phyloP scores from a whole-genome alignment of 2,329 filamentous ascomycete genomes.

The Diaporthe humulicola region DNA sequence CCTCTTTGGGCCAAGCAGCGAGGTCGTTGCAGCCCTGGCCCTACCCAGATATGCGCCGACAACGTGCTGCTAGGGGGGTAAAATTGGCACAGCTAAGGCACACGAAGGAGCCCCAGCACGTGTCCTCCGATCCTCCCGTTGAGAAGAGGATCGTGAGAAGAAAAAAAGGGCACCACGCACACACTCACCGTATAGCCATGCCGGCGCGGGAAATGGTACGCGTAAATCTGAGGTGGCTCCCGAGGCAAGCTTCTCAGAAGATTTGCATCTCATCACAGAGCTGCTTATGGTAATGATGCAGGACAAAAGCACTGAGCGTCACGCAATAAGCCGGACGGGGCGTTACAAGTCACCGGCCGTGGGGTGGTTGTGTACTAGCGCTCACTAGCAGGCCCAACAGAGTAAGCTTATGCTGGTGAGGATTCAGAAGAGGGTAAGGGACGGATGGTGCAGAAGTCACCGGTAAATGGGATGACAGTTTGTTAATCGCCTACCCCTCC shows the following conservation, averaged over 20 bases:
- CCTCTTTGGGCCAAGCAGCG: neutral
- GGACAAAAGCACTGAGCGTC: constrained; percentile 4
- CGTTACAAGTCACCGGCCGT: constrained; percentile 20
- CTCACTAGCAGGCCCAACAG: constrained; percentile 3
- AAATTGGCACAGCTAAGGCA: neutral
- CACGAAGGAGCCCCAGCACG: constrained; percentile 24
- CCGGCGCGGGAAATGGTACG: neutral
- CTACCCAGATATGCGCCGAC: neutral
- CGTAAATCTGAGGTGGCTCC: neutral
- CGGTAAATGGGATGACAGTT: constrained; percentile 9
- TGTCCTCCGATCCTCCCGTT: constrained; percentile 11
- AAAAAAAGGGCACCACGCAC: constrained; percentile 19
- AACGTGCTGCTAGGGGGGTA: neutral
- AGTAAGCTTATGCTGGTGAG: constrained; percentile 22
- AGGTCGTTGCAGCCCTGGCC: constrained; percentile 15
- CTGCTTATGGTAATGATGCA: neutral
- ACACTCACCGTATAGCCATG: neutral
- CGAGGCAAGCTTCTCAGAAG: neutral
- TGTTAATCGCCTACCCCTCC: neutral
- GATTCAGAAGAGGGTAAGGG: constrained; percentile 13
- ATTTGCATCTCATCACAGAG: constrained; percentile 1
- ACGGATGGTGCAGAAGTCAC: neutral
- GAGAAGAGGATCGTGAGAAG: constrained; percentile 2
- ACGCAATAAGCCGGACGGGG: constrained; percentile 11
- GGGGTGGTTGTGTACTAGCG: constrained; percentile 15